A percentile compares a stretch with the other conserved stretches of the same genome.
Conservation (phyloP, 306 rosid genomes). For the Albizia julibrissin region DNA sequence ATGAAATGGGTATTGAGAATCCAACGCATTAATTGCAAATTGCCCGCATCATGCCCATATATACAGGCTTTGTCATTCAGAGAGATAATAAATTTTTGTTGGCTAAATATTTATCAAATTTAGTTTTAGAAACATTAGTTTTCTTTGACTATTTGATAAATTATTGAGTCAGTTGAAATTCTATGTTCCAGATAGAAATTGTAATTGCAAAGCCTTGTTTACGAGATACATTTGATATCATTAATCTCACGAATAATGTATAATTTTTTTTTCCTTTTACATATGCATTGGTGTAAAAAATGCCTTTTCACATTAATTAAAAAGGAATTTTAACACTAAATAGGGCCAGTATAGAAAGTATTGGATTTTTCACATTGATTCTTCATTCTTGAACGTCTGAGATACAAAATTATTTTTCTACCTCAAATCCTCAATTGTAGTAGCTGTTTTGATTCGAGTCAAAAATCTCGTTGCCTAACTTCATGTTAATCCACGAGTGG, state of each 20-base stretch:
- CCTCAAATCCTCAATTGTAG: too few relatives aligned
- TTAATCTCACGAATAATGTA: background rate
- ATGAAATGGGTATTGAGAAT: background rate
- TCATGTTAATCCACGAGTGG: too few relatives aligned
- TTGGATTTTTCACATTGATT: too few relatives aligned
- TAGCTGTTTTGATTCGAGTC: too few relatives aligned
- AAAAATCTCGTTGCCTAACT: too few relatives aligned
- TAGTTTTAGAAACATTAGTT: background rate
- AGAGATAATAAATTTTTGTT: background rate
- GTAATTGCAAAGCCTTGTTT: background rate
- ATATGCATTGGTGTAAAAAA: too few relatives aligned
- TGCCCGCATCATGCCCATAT: background rate
- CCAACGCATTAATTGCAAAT: background rate
- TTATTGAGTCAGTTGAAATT: constrained; percentile 1
- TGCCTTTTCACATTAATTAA: too few relatives aligned
- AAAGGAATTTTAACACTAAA: too few relatives aligned
- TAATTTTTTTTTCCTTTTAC: too few relatives aligned
- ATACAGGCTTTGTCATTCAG: background rate
- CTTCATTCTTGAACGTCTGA: too few relatives aligned
- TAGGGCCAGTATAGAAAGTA: too few relatives aligned
- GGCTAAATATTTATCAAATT: background rate
- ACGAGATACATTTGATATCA: background rate
- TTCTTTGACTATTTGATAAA: constrained; percentile 1
- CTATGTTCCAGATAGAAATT: background rate
- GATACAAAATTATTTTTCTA: too few relatives aligned